Base-by-base conservation (phyloP, 139 green algal species). In the Picochlorum sp. region DNA sequence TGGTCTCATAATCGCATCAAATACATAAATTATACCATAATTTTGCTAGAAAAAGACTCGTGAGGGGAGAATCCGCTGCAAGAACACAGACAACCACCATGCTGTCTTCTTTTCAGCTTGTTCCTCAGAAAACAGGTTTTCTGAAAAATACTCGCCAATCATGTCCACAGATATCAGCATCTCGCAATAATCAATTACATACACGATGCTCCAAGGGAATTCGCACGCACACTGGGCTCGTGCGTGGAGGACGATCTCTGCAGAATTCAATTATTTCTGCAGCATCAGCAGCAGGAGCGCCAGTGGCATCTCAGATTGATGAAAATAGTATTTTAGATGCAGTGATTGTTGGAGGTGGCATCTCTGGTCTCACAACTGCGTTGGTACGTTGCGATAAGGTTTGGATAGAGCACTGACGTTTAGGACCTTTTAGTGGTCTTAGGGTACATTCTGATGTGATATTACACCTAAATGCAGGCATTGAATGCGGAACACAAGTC, bases 281-380 rank as follows among this genome's bases (percentile, higher is more conserved):
- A 18, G 20, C 58, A 41, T 34, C 61, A 24, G n/a, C 61, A 7
- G 7, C 58, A 20, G 58, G 58, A 18, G 44, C 23, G 0, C 13
- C n/a, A 31, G n/a, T 23, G 13, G 20, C 18, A 28, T 26, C 44
- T 51, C 13, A 21, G 21, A 31, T 65, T 52, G 20, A 65, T 52
- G 58, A 65, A 65, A 65, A 65, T 52, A 30, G 13, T 51, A 3
- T 65, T 50, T 21, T 65, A 11, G 69, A 78, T 26, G 66, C 63
- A 14, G 74, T 81, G 8, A 64, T 81, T 15, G 74, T 81, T 21
- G 74, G 74, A 24, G 74, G 60, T 15, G 74, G 74, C 24, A 71
- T 81, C 26, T 81, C 74, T 44, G 74, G 74, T 18, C 76, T 95
- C 5, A 81, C 85, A 3, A 86, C 84, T 16, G 86, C 76, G 2